phyloP scores from a whole-genome alignment of 352 stramenopile genomes.

The Stramenopiles sp. region DNA sequence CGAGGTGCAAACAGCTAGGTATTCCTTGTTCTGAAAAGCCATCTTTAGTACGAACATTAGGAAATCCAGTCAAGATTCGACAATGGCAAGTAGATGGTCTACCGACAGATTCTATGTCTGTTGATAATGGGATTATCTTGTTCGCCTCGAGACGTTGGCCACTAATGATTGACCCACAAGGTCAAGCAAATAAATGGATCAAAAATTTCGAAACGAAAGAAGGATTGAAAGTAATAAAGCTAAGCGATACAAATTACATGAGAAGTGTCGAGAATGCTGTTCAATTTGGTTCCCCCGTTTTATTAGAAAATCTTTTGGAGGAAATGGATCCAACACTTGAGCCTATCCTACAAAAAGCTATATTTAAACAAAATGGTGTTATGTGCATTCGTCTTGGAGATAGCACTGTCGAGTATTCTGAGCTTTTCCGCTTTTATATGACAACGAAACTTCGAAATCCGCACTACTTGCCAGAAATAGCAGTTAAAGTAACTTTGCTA shows the following conservation, averaged over 20 bases:
- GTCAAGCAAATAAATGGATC: constrained; percentile 84
- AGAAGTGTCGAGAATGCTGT: constrained; percentile 69
- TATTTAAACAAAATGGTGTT: constrained; percentile 74
- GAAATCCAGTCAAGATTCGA: constrained; percentile 64
- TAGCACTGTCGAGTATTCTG: constrained; percentile 65
- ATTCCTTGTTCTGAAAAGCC: constrained; percentile 61
- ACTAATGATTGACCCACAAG: constrained; percentile 81
- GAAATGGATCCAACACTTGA: constrained; percentile 75
- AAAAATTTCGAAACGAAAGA: constrained; percentile 73
- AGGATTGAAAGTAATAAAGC: constrained; percentile 73
- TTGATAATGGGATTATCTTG: constrained; percentile 82
- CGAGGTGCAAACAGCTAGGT: constrained; percentile 39
- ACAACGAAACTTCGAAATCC: constrained; percentile 79
- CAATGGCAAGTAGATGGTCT: constrained; percentile 84
- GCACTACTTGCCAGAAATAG: constrained; percentile 74
- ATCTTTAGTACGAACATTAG: constrained; percentile 56
- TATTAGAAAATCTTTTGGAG: constrained; percentile 74
- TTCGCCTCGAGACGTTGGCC: constrained; percentile 79
- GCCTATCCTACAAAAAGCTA: constrained; percentile 71
- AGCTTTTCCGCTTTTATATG: constrained; percentile 78
- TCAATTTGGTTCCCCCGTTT: constrained; percentile 66
- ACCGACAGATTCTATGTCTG: constrained; percentile 68
- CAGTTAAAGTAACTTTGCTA: constrained; percentile 76
- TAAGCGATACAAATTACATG: constrained; percentile 78
- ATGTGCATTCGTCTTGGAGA: constrained; percentile 74